Percentiles rank a stretch among this genome's conserved stretches.
phyloP scores from a whole-genome alignment of 345 rosid species.

The Garcia nutans region DNA sequence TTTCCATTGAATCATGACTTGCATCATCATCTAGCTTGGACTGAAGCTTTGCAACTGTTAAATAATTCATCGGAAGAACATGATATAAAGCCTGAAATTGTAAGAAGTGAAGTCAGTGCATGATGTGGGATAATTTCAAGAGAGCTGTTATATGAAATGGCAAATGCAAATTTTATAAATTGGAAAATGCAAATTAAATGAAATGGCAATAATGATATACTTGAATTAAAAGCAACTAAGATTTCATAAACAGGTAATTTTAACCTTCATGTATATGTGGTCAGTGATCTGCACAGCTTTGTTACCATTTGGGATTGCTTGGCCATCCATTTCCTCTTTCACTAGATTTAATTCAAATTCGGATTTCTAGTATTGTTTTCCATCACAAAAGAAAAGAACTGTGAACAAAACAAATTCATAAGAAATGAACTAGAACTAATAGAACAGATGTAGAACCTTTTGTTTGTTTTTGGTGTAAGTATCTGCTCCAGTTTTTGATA shows the following conservation, averaged over 20 bases:
- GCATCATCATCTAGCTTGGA: constrained; percentile 61
- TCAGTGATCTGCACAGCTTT: constrained; percentile 52
- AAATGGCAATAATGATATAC: background rate
- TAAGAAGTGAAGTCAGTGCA: constrained; percentile 18
- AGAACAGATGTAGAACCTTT: constrained; percentile 41
- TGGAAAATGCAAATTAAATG: background rate
- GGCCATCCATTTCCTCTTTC: constrained; percentile 70
- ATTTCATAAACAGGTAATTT: constrained; percentile 5
- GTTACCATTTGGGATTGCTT: constrained; percentile 29
- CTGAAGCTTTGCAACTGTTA: constrained; percentile 70
- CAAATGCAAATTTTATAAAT: background rate
- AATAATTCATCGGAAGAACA: constrained; percentile 80
- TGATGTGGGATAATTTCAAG: background rate
- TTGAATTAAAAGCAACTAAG: background rate
- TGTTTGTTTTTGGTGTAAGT: constrained; percentile 53
- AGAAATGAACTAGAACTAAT: background rate
- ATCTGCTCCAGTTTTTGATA: constrained; percentile 63
- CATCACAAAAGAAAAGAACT: constrained; percentile 1
- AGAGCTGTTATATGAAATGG: background rate
- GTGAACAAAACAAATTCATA: constrained; percentile 7
- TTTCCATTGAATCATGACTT: too few species aligned
- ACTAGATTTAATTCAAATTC: constrained; percentile 57
- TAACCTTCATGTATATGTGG: constrained; percentile 75
- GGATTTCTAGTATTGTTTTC: constrained; percentile 39
- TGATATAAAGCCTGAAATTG: constrained; percentile 68